Evolutionary conservation across 169 alveolate species (phyloP), one percentile per base, ranked within the genome.

Genomic region (Cryptosporidium baileyi): DNA sequence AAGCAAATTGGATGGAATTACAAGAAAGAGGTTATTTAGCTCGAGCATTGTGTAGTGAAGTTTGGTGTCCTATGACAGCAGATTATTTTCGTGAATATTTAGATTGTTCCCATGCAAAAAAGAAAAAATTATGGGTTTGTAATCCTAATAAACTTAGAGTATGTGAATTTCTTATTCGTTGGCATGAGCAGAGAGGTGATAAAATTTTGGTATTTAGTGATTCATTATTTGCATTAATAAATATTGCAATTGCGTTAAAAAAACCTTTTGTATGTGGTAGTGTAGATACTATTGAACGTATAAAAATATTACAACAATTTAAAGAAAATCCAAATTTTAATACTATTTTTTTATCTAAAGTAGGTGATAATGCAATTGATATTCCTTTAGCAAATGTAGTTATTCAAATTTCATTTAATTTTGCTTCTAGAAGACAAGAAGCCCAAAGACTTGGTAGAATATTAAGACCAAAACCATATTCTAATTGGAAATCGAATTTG

Each of bases 331-430:
- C 92, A 51, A 92, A 93, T 54, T 90, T 94, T 51, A 97, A 97
- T 90, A 94, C 99, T 3, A 94, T 97, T 22, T 92, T 97, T 40
- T 93, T 98, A 38, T 96, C 99, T 60, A 96, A 97, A 89, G 99
- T 98, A 24, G 99, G 99, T n/a, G 99, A 98, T 91, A 98, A 97
- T 60, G 98, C 99, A 9, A 97, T 98, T 17, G 99, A 98, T 89
- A 92, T 98, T 7, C 99, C 99, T 7, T 92, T 96, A 43, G 99
- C 99, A 2, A 98, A 96, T 89, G 99, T 98, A 13, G 99, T 98
- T 57, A 98, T 98, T 43, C 99, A 98, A 90, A 96, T 98, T 38
- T 95, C 99, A 51, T 97, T 98, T 65, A 98, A 97, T 89, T 97
- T 96, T 89, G 99, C 99, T 8, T 95, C 99, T 11, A 91, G 99